A percentile compares a stretch with the other conserved stretches of the same genome.
These are phyloP conservation scores for Penicillium alfredii DNA, from an alignment of 495 filamentous ascomycete species.

Conservation along the genomic window DNA sequence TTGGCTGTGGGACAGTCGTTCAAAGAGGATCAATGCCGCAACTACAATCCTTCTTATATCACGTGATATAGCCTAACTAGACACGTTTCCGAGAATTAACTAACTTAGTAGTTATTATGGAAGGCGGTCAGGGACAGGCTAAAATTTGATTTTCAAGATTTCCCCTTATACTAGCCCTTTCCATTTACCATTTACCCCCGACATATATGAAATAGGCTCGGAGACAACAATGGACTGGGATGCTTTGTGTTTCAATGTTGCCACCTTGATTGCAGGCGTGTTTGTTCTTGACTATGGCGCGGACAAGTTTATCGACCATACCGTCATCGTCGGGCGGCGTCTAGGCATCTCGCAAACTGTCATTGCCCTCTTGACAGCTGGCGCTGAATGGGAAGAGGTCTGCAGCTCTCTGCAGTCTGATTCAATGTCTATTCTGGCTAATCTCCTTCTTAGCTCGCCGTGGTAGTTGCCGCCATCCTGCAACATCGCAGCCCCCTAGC, in stretches of 20 bases:
- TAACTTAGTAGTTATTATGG: too few species aligned
- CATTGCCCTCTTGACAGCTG: slow-evolving; percentile 47
- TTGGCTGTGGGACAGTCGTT: too few species aligned
- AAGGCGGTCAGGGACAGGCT: too few species aligned
- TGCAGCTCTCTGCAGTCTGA: not conserved
- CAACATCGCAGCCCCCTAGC: slow-evolving; percentile 45
- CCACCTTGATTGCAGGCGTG: slow-evolving; percentile 17
- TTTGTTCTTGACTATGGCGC: slow-evolving; percentile 28
- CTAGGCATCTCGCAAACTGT: slow-evolving; percentile 43
- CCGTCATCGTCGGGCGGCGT: slow-evolving; percentile 42
- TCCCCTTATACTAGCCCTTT: too few species aligned
- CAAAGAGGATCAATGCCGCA: too few species aligned
- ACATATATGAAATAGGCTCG: too few species aligned
- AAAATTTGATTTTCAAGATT: too few species aligned
- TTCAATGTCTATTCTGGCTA: not conserved
- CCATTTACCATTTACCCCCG: too few species aligned
- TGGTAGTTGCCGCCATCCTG: slow-evolving; percentile 43
- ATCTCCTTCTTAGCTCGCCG: slow-evolving; percentile 41
- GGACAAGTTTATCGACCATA: slow-evolving; percentile 48
- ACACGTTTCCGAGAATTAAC: too few species aligned
- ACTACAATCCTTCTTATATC: too few species aligned
- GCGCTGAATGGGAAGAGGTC: slow-evolving; percentile 55
- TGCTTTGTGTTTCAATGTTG: slow-evolving; percentile 17
- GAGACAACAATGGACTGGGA: slow-evolving; percentile 18
- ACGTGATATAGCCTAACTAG: too few species aligned